Evolutionary conservation across 1,139 yeast species (phyloP).

Genomic region (Saccharomyces hybrid): DNA sequence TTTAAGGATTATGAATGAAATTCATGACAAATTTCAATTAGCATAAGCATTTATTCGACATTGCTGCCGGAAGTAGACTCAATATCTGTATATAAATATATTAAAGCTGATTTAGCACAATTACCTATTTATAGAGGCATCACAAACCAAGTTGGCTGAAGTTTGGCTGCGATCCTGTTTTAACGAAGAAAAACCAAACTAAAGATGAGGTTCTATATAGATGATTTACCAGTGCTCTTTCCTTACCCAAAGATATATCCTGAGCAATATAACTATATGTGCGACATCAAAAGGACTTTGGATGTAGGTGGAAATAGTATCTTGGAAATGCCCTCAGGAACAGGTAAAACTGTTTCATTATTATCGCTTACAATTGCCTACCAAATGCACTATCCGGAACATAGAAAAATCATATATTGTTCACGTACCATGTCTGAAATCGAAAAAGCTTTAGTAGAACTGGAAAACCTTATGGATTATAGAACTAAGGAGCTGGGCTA

Average conservation of each 20-base stretch:
- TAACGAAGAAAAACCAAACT: neutral
- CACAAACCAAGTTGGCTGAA: neutral
- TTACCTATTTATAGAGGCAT: neutral
- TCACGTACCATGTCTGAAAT: slow-evolving; percentile 99
- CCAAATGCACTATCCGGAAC: slow-evolving; percentile 93
- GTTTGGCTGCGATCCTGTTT: neutral
- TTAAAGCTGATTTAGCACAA: neutral
- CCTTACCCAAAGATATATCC: slow-evolving; percentile 97
- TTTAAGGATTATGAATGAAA: neutral
- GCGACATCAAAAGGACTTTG: slow-evolving; percentile 83
- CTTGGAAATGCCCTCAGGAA: slow-evolving; percentile 98
- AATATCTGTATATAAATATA: neutral
- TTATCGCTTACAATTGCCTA: slow-evolving; percentile 88
- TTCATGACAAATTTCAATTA: neutral
- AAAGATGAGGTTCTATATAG: slow-evolving; percentile 59
- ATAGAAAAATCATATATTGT: slow-evolving; percentile 87
- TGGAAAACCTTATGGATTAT: slow-evolving; percentile 80
- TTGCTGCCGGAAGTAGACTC: neutral
- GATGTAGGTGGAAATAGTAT: slow-evolving; percentile 98
- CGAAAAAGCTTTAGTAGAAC: slow-evolving; percentile 90
- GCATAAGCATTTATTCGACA: neutral
- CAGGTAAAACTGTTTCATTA: slow-evolving; percentile 92
- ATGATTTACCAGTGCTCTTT: slow-evolving; percentile 88
- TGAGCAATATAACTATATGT: slow-evolving; percentile 96
- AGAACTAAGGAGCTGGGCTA: slow-evolving; percentile 75